A percentile compares a stretch with the other conserved stretches of the same genome.
Evolutionary conservation across 2,329 filamentous ascomycete species (phyloP).

Genomic region (Ambrosiella xylebori): DNA sequence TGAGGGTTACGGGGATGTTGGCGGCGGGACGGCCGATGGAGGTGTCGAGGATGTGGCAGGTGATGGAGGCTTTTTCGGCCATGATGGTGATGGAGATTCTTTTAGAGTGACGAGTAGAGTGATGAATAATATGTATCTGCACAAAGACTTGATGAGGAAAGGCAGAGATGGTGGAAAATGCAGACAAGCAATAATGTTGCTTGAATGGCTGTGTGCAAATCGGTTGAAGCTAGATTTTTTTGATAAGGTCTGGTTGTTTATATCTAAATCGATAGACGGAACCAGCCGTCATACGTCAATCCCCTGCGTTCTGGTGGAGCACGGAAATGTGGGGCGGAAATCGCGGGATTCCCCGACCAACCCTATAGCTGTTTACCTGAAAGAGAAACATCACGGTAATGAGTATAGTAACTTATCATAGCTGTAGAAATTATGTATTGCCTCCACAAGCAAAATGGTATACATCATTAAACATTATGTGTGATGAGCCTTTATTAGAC

Average conservation of each 20-base stretch:
- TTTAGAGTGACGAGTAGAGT: not conserved
- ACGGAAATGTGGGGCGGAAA: constrained; percentile 6
- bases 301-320: not conserved
- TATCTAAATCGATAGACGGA: not conserved
- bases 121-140: not conserved
- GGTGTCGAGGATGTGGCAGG: constrained; percentile 77
- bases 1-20: constrained; percentile 48
- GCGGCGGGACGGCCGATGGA: constrained; percentile 52
- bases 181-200: not conserved
- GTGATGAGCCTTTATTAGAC: not conserved
- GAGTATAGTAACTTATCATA: too few relatives aligned
- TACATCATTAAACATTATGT: constrained; percentile 1
- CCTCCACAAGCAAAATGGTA: not conserved
- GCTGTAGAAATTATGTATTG: too few relatives aligned
- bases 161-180: not conserved
- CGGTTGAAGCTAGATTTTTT: not conserved
- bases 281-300: not conserved
- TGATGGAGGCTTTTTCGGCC: constrained; percentile 46
- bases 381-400: not conserved
- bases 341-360: constrained; percentile 12
- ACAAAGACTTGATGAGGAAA: too few relatives aligned
- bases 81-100: not conserved
- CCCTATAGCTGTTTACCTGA: not conserved
- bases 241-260: not conserved
- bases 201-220: not conserved